These are phyloP conservation scores for Botrytis aclada DNA, from an alignment of 2,329 filamentous ascomycete genomes.

Conservation along the genomic window DNA sequence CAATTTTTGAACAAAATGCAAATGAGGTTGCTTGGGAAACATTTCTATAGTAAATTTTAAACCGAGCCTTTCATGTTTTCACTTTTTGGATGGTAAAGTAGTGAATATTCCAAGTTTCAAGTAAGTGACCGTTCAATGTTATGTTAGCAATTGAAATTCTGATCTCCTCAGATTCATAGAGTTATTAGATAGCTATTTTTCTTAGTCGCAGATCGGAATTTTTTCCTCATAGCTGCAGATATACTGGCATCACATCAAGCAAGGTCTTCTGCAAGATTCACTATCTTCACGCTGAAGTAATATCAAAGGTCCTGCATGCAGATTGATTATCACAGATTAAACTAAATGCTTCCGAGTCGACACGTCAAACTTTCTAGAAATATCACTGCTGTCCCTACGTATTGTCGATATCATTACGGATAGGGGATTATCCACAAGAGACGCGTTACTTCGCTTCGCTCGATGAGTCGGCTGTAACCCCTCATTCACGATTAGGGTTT, in stretches of 20 bases:
- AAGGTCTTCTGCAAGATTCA: not conserved
- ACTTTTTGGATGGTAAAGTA: not conserved
- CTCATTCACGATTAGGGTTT: not conserved
- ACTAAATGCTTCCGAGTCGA: fast-evolving
- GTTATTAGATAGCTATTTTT: not conserved
- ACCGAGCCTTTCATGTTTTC: not conserved
- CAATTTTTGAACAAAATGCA: not conserved
- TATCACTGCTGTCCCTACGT: not conserved
- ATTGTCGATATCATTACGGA: not conserved
- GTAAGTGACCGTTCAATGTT: not conserved
- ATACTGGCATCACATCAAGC: not conserved
- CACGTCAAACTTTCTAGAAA: not conserved
- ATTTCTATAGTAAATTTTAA: not conserved
- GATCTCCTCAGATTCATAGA: not conserved
- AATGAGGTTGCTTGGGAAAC: not conserved
- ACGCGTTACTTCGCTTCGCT: not conserved
- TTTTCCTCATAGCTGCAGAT: not conserved
- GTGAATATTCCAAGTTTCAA: fast-evolving
- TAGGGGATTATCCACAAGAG: not conserved
- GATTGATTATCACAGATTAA: not conserved
- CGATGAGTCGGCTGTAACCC: not conserved
- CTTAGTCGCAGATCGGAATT: not conserved
- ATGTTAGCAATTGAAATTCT: not conserved
- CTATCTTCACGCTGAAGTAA: not conserved
- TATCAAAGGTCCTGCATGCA: not conserved